Base-by-base conservation (phyloP, 371 early-diverging fungal genomes). In the Mortierella sp. region DNA sequence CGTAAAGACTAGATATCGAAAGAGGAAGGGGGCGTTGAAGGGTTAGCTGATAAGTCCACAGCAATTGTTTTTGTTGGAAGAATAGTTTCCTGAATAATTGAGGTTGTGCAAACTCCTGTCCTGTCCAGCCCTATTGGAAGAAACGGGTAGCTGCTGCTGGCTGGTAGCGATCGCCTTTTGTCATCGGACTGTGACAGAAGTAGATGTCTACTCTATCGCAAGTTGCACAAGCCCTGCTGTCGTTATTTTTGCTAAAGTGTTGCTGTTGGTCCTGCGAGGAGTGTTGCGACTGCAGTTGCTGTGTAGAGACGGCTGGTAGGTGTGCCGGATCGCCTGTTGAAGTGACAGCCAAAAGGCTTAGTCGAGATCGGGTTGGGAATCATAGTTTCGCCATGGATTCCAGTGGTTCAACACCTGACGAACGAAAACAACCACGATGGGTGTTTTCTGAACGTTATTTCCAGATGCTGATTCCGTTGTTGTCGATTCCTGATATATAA, bases 1-100 rank as follows among this genome's bases (percentile, higher is more conserved):
- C 93, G 96, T 98, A 98, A 88, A 98, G 96, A 93, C 99, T 98
- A 92, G 51, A 86, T 24, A 67, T 43, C 24, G n/a, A 46, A 37
- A 37, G n/a, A 44, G 21, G 71, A 28, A 5, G 24, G 69, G 16
- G 50, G 50, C 51, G 24, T 44, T 28, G 57, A 57, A 57, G 8
- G 40, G 67, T 67, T 67, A 67, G 43, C 43, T 34, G 24, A 24
- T 10, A 21, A 40, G 21, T 24, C 67, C 43, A 21, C 37, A 34
- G 43, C 21, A 24, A 21, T 9, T 11, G 67, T 19, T 1, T 26
- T 9, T 19, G 40, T 61, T 19, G 67, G 10, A 0, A 19, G 9
- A 24, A 16, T 26, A 34, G 59, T 64, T 40, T 67, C 67, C 67
- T 67, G 67, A 67, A 40, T 40, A 8, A 8, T 37, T 40, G 10